These are phyloP conservation scores for Rutstroemia sp. DNA, from an alignment of 2,329 filamentous ascomycete genomes.

Conservation along the genomic window DNA sequence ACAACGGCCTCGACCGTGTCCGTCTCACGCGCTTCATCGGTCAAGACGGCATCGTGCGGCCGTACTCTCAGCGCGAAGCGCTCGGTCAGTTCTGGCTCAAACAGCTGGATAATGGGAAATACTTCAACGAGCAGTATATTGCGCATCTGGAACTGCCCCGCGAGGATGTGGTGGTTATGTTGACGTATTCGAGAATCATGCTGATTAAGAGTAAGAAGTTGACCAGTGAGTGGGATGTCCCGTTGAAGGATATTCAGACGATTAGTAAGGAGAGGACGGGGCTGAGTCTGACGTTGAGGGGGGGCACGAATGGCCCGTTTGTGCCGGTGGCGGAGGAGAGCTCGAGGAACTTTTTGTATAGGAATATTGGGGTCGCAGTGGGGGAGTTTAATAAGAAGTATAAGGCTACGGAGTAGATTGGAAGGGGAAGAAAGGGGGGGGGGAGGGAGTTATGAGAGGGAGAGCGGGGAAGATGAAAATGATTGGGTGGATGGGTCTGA, in stretches of 20 bases:
- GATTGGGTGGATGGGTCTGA: no score
- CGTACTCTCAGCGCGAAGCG: constrained; percentile 90
- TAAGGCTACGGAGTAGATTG: constrained; percentile 27
- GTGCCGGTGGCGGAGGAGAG: constrained; percentile 89
- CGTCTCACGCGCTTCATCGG: constrained; percentile 91
- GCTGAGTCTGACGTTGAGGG: constrained; percentile 79
- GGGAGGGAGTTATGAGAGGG: no score
- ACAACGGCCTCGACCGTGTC: constrained; percentile 86
- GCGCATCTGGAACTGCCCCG: constrained; percentile 87
- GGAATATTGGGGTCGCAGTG: constrained; percentile 58
- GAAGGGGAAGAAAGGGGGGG: background rate
- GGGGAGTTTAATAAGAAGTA: constrained; percentile 60
- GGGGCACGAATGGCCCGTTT: constrained; percentile 89
- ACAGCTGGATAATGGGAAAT: constrained; percentile 93
- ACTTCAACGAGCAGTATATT: constrained; percentile 96
- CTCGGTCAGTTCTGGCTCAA: constrained; percentile 98
- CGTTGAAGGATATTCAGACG: constrained; percentile 91
- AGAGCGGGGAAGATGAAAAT: no score
- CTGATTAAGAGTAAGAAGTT: constrained; percentile 81
- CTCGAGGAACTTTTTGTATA: constrained; percentile 54
- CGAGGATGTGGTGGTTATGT: constrained; percentile 83
- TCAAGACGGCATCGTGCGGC: constrained; percentile 85
- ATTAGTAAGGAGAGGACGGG: constrained; percentile 96
- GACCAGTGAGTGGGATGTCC: constrained; percentile 90
- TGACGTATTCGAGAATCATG: constrained; percentile 83